phyloP scores from a whole-genome alignment of 1,284 basidiomycete species.

The Malassezia brasiliensis region DNA sequence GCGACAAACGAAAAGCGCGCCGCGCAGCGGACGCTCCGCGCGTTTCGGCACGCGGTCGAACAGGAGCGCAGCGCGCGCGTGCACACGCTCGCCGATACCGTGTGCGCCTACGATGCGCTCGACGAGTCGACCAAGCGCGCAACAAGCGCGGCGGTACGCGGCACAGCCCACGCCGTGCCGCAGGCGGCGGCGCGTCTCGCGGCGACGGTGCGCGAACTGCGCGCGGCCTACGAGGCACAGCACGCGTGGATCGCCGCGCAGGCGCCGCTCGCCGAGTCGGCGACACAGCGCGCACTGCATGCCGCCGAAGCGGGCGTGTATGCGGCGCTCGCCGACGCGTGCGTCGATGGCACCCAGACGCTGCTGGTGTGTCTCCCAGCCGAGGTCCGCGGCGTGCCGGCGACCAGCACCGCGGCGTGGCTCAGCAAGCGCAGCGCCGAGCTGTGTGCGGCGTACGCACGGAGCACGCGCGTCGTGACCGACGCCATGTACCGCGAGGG shows the following conservation, averaged over 20 bases:
- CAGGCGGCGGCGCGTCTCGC: too few species aligned
- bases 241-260: background rate
- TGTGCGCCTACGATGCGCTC: too few species aligned
- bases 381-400: background rate
- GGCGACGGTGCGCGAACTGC: too few species aligned
- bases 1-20: slow-evolving; percentile 5
- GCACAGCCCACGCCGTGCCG: too few species aligned
- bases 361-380: background rate
- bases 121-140: too few species aligned
- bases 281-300: slow-evolving; percentile 3
- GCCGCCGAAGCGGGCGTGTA: background rate
- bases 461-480: slow-evolving; percentile 24
- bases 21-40: background rate
- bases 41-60: background rate
- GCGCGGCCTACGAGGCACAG: too few species aligned
- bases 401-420: background rate
- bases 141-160: too few species aligned
- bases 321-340: background rate
- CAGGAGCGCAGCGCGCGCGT: background rate
- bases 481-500: slow-evolving; percentile 27
- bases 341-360: background rate
- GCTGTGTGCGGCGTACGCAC: slow-evolving; percentile 28
- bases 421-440: slow-evolving; percentile 21
- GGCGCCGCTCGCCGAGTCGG: background rate
- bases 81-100: too few species aligned